Base-by-base conservation (phyloP, 495 filamentous ascomycete species). In the Choiromyces venosus region DNA sequence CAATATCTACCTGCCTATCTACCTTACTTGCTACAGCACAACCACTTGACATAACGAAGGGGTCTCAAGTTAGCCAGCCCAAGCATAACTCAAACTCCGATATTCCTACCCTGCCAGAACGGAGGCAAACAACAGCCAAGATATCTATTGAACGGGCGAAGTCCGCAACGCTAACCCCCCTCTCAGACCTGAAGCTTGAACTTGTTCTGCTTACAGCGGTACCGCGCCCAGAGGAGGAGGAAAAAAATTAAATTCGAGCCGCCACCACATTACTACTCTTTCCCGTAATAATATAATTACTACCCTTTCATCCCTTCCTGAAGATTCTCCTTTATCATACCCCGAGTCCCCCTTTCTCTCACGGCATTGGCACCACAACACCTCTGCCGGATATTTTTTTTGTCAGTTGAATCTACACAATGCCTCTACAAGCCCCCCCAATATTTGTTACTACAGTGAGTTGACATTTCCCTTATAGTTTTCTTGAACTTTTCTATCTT, bases 401-500 rank as follows among this genome's bases (percentile, higher is more conserved):
- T n/a, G n/a, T n/a, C n/a, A n/a, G 10, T 25, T 12, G 14, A 29
- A 5, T 56, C n/a, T 61, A 4, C 25, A 29, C 10, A 61, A 61
- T 61, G 16, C 33, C 19, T 21, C 52, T 61, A 35, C 74, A 77
- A 37, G 69, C 69, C 36, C 75, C 74, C 39, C 73, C 75, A 10
- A 77, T 77, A 69, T 67, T 69, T 35, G 74, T 77, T 16, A 73
- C 74, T 64, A 77, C 74, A 16, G 75, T 77, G 37, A 56, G 70
- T 76, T 65, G 52, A 16, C 10, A 3, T 61, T 33, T 29, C 52
- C n/a, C n/a, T 12, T 14, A 61, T 29, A 14, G 52, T 33, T 21
- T 68, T 36, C 21, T 66, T 29, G 33, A 35, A 18, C 38, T 21
- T 42, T 44, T 72, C 14, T 5, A 25, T 40, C 18, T 66, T n/a